Base-by-base conservation (phyloP, 2,329 filamentous ascomycete species). In the Phialophora macrospora region DNA sequence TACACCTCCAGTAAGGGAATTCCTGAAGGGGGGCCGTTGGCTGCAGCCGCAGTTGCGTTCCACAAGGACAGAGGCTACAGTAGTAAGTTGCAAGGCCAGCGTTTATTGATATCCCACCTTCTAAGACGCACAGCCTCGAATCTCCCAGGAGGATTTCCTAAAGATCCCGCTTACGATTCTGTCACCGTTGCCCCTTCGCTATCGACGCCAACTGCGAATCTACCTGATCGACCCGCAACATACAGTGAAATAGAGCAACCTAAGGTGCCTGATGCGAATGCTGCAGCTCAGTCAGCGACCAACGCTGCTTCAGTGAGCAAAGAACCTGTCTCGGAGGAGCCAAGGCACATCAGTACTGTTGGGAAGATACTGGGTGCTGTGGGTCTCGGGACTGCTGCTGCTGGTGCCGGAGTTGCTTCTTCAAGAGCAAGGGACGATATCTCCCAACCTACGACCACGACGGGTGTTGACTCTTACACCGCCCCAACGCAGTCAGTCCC, bases 311-410 rank as follows among this genome's bases (percentile, higher is more conserved):
- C 58, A 2, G 32, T 41, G 34, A 55, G 30, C 44, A 34, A 24
- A 46, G 48, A 59, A 8, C 22, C 61, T 22, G 38, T 30, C 17
- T 14, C 60, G 8, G 41, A 46, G n/a, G 44, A 63, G 51, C 51
- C 62, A 28, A 41, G 61, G 20, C 22, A 48, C 26, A 56, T 65
- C 38, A 57, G 67, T 4, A 65, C 65, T 28, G 38, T 71, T 12
- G 66, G 63, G 14, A 69, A 65, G 51, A 68, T 69, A 8, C 51
- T 72, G 5, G 71, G 64, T 32, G 71, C 71, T n/a, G 66, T 71
- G 4, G 71, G 71, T 24, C 64, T 72, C 20, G 68, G 68, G 28
- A 64, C 61, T 20, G 65, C 60, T 24, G 69, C 66, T 51, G 63
- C 55, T 26, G 63, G 60, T 28, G 63, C 62, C 26, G 56, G 38